These are phyloP conservation scores for Ceraceosorus bombacis DNA, from an alignment of 1,284 basidiomycete species.

Conservation along the genomic window DNA sequence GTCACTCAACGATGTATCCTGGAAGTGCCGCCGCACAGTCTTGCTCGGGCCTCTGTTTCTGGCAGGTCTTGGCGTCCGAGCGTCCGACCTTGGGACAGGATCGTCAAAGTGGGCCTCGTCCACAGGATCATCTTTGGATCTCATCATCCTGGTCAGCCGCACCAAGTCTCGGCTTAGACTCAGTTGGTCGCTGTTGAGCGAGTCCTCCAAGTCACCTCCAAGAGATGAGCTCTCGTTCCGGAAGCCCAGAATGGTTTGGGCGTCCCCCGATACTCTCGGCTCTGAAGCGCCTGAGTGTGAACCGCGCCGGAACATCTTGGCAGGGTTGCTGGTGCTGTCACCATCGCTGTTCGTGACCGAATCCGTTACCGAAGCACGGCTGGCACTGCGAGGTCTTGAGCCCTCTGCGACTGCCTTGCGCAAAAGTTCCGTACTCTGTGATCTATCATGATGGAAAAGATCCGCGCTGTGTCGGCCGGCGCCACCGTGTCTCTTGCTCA, in stretches of 20 bases:
- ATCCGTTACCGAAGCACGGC: neutral
- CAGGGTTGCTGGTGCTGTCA: neutral
- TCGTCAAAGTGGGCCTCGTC: no score
- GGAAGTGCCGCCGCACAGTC: conserved; percentile 11
- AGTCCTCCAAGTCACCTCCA: neutral
- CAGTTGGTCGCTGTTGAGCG: conserved; percentile 1
- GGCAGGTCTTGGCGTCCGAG: neutral
- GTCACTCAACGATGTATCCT: conserved; percentile 28
- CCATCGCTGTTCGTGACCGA: neutral
- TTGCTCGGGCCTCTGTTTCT: no score
- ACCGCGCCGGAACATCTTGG: neutral
- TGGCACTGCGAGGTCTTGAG: neutral
- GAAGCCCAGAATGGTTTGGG: no score
- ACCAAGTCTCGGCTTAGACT: conserved; percentile 7
- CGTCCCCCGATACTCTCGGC: neutral
- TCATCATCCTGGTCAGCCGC: conserved; percentile 3
- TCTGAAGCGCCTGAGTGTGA: neutral
- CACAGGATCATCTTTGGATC: neutral
- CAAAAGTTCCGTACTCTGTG: neutral
- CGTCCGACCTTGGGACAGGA: no score
- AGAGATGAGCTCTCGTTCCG: no score
- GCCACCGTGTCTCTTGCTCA: conserved; percentile 39
- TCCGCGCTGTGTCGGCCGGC: conserved; percentile 24
- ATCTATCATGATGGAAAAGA: no score
- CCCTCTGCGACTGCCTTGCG: neutral